These are phyloP conservation scores for Tolypocladium inflatum DNA, from an alignment of 2,329 filamentous ascomycete species.

Conservation along the genomic window DNA sequence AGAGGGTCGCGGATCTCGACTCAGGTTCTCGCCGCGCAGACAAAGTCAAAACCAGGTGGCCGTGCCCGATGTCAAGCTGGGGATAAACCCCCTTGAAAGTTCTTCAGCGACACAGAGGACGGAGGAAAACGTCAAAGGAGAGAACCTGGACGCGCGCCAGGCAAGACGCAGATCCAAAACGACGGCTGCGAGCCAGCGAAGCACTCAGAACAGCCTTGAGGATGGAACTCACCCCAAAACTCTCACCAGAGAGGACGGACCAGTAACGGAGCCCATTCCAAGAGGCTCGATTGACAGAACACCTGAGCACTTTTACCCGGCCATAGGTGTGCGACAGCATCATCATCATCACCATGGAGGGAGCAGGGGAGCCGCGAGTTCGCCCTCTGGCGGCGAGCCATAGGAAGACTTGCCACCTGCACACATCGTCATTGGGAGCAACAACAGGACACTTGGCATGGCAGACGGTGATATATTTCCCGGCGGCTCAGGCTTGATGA, in stretches of 20 bases:
- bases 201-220: neutral
- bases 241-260: neutral
- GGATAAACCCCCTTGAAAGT: neutral
- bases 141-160: neutral
- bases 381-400: neutral
- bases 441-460: neutral
- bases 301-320: slow-evolving; percentile 3
- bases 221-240: neutral
- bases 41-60: neutral
- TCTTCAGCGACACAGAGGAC: neutral
- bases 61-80: neutral
- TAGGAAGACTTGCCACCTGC: neutral
- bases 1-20: neutral
- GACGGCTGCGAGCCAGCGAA: neutral
- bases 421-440: neutral
- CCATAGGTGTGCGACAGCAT: too few relatives aligned
- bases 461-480: neutral
- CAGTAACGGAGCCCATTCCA: slow-evolving; percentile 5
- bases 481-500: neutral
- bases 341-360: too few relatives aligned
- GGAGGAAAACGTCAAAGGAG: neutral
- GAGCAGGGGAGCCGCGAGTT: neutral
- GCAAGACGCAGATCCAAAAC: too few relatives aligned
- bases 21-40: neutral
- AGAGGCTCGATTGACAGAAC: slow-evolving; percentile 6